Conservation (phyloP, 163 green algal species). For the Chlorella variabilis region DNA sequence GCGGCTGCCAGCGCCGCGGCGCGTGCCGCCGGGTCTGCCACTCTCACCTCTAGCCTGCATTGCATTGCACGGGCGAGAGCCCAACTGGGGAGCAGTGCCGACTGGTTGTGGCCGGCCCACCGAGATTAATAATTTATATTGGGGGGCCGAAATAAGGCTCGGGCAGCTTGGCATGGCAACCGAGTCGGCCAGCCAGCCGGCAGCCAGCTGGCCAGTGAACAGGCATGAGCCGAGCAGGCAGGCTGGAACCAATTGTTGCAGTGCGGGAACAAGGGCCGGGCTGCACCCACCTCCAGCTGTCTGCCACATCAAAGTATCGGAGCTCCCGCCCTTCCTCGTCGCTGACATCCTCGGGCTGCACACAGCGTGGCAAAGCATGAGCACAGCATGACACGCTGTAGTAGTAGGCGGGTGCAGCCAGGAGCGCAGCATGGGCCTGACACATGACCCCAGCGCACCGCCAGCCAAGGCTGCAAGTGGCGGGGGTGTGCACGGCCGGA, state of each 20-base stretch:
- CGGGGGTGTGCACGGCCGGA: no score
- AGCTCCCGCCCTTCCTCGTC: slow-evolving; percentile 33
- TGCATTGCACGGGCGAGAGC: no score
- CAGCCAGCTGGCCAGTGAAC: no score
- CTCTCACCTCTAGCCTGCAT: slow-evolving; percentile 36
- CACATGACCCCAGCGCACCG: background rate
- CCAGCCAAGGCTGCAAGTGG: no score
- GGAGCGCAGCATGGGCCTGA: background rate
- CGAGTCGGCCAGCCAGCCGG: no score
- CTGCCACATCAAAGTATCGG: slow-evolving; percentile 32
- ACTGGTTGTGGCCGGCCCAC: background rate
- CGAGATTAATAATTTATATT: background rate
- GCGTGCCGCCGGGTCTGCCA: slow-evolving; percentile 3
- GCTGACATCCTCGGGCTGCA: slow-evolving; percentile 40
- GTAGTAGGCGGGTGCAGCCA: background rate
- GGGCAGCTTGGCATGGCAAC: no score
- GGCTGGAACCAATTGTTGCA: no score
- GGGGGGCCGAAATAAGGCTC: no score
- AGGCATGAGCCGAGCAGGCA: no score
- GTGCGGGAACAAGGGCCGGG: no score
- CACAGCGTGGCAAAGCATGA: no score
- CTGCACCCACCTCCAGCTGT: slow-evolving; percentile 30
- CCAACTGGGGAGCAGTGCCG: background rate
- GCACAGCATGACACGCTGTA: background rate
- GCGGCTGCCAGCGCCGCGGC: slow-evolving; percentile 6